Evolutionary conservation across 208 protist species (phyloP).

Genomic region (Spongospora subterranea): DNA sequence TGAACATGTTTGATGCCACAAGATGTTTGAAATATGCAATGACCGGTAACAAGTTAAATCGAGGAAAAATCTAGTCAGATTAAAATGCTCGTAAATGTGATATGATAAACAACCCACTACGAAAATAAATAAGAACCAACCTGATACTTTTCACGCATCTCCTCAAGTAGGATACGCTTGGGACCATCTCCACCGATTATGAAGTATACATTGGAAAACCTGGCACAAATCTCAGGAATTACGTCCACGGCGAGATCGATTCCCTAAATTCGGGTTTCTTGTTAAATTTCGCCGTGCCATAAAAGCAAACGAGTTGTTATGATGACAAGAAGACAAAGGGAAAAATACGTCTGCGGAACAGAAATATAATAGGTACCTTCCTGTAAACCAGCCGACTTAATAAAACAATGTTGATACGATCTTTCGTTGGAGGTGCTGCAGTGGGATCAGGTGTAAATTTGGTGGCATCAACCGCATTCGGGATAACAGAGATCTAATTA

Average conservation of each 20-base stretch:
- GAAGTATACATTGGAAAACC: conserved; percentile 89
- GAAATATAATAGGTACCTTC: conserved; percentile 5
- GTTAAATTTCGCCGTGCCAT: too few relatives aligned
- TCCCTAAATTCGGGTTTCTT: conserved; percentile 91
- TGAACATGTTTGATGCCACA: too few relatives aligned
- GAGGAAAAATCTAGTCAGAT: too few relatives aligned
- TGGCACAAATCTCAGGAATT: conserved; percentile 91
- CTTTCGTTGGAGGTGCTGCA: conserved; percentile 74
- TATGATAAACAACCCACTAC: too few relatives aligned
- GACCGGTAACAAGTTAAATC: too few relatives aligned
- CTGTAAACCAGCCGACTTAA: conserved; percentile 88
- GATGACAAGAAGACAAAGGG: too few relatives aligned
- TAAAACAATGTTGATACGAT: conserved; percentile 89
- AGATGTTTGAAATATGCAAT: too few relatives aligned
- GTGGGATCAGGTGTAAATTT: conserved; percentile 75
- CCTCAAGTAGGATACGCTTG: conserved; percentile 89
- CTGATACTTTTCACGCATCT: conserved; percentile 95
- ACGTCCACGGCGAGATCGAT: conserved; percentile 92
- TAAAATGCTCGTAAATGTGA: too few relatives aligned
- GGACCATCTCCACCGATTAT: conserved; percentile 95
- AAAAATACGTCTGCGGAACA: too few relatives aligned
- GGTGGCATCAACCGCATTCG: conserved; percentile 92
- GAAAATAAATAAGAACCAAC: too few relatives aligned
- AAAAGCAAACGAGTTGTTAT: too few relatives aligned
- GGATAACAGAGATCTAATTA: conserved; percentile 93